Evolutionary conservation across 176 grass and related monocot genomes (phyloP).

Genomic region (Cenchrus purpureus): DNA sequence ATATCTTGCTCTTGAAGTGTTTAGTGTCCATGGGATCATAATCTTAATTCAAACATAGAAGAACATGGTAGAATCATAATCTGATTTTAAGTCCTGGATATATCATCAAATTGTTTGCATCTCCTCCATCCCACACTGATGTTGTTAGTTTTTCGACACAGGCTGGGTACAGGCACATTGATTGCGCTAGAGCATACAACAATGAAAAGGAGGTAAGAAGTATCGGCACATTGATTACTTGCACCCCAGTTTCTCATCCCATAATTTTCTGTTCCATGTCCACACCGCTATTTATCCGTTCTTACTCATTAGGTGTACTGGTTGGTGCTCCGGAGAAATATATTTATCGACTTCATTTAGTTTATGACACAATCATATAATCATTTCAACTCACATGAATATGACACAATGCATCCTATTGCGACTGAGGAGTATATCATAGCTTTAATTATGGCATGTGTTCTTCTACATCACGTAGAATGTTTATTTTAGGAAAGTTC

Average conservation of each 20-base stretch:
- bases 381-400: constrained; percentile 3
- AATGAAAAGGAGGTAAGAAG: constrained; percentile 70
- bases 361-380: neutral
- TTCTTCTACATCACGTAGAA: neutral
- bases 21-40: neutral
- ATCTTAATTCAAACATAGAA: neutral
- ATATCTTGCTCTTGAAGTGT: neutral
- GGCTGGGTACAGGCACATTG: constrained; percentile 76
- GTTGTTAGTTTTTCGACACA: constrained; percentile 17
- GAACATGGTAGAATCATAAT: no score
- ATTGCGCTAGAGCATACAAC: constrained; percentile 60
- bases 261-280: neutral
- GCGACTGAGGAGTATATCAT: neutral
- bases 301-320: neutral
- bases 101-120: neutral
- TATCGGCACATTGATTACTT: neutral
- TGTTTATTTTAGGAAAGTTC: neutral
- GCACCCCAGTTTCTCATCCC: neutral
- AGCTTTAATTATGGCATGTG: neutral
- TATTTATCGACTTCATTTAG: neutral
- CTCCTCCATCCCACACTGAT: neutral
- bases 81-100: neutral
- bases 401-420: neutral
- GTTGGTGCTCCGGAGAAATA: neutral
- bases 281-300: neutral